Conservation (phyloP, 2,329 filamentous ascomycete genomes). For the Claviceps monticola region DNA sequence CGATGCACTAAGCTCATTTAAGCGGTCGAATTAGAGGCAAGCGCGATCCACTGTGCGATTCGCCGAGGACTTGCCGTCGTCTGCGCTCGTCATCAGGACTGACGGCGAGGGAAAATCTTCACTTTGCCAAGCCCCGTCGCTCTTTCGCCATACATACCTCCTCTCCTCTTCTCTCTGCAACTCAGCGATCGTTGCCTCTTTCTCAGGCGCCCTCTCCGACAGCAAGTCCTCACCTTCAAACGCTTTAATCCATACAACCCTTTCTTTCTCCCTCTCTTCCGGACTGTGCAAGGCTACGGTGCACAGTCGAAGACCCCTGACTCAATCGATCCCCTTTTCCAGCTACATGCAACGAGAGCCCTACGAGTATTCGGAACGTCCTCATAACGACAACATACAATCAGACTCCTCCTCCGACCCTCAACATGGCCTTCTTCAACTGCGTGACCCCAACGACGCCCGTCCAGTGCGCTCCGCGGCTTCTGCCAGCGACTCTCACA, state of each 20-base stretch:
- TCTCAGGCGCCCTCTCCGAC: background rate
- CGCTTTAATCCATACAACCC: background rate
- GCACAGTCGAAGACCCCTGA: conserved; percentile 33
- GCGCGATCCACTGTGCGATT: too few species aligned
- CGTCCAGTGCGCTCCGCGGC: conserved; percentile 16
- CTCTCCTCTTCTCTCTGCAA: background rate
- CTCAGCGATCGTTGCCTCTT: background rate
- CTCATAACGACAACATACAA: conserved; percentile 23
- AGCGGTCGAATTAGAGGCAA: too few species aligned
- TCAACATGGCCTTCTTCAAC: conserved; percentile 44
- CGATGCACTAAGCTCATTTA: too few species aligned
- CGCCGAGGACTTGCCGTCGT: too few species aligned
- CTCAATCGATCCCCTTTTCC: conserved; percentile 21
- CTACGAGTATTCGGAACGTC: conserved; percentile 30
- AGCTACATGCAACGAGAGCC: conserved; percentile 54
- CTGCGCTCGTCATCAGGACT: too few species aligned
- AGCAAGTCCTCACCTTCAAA: background rate
- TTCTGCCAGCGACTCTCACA: conserved; percentile 16
- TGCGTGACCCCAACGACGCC: conserved; percentile 27
- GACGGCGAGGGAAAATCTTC: background rate
- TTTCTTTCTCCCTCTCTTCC: background rate
- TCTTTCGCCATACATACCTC: background rate
- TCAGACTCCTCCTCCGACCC: conserved; percentile 19
- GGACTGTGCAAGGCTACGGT: conserved; percentile 37
- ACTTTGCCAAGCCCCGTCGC: background rate